phyloP scores from a whole-genome alignment of 768 basidiomycete species.

The Cyathus striatus region DNA sequence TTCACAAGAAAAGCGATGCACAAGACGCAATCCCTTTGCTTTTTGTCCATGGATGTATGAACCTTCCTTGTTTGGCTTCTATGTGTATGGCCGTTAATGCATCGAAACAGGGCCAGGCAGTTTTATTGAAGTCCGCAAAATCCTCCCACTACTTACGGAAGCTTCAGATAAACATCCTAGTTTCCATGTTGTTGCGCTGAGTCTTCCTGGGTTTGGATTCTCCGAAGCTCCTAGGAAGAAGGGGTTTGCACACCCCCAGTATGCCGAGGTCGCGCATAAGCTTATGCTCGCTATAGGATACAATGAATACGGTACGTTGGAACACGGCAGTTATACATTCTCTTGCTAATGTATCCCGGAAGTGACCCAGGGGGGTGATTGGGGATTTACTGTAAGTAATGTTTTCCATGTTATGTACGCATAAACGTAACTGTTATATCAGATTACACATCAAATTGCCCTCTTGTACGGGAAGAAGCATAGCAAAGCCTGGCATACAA shows the following conservation, averaged over 20 bases:
- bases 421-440: neutral
- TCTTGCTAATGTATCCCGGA: neutral
- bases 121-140: slow-evolving; percentile 44
- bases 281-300: slow-evolving; percentile 50
- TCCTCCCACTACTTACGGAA: slow-evolving; percentile 42
- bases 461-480: slow-evolving; percentile 25
- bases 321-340: neutral
- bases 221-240: slow-evolving; percentile 44
- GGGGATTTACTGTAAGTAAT: no score
- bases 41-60: slow-evolving; percentile 46
- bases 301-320: slow-evolving; percentile 34
- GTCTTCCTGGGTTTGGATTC: slow-evolving; percentile 54
- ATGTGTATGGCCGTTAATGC: neutral
- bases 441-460: slow-evolving; percentile 22
- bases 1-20: slow-evolving; percentile 38
- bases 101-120: slow-evolving; percentile 49
- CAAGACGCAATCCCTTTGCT: slow-evolving; percentile 42
- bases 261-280: slow-evolving; percentile 32
- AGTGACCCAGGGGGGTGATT: slow-evolving; percentile 40
- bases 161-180: slow-evolving; percentile 37
- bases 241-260: slow-evolving; percentile 28
- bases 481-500: slow-evolving; percentile 49
- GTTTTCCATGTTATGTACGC: no score
- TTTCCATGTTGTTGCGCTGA: slow-evolving; percentile 54
- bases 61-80: neutral